A percentile compares a stretch with the other conserved stretches of the same genome.
phyloP scores from a whole-genome alignment of 305 asterid species.

The Rubia tinctorum region DNA sequence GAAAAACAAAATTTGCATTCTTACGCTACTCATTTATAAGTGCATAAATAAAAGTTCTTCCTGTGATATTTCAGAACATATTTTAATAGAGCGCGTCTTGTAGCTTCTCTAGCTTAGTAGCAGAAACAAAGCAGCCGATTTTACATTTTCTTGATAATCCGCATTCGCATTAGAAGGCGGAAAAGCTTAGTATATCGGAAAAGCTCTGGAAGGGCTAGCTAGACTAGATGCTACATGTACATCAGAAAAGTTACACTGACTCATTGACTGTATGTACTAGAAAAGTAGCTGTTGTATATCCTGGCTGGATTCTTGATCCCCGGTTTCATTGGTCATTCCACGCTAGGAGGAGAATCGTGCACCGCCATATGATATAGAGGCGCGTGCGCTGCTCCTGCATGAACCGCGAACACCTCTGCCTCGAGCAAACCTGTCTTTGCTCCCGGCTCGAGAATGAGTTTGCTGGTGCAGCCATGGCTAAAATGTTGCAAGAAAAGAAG shows the following conservation, averaged over 20 bases:
- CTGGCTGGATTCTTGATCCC: no score
- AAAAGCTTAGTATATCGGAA: neutral
- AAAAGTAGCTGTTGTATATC: neutral
- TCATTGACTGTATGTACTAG: neutral
- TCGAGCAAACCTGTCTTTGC: slow-evolving; percentile 29
- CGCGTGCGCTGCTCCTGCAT: slow-evolving; percentile 74
- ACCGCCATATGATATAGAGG: slow-evolving; percentile 76
- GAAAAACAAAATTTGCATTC: neutral
- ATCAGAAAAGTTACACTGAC: neutral
- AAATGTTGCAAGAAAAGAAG: neutral
- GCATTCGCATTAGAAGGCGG: neutral
- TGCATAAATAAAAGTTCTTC: neutral
- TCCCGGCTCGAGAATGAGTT: slow-evolving; percentile 10
- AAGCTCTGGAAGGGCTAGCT: neutral
- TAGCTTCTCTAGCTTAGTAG: neutral
- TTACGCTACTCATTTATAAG: slow-evolving; percentile 17
- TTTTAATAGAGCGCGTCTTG: neutral
- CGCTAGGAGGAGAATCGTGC: slow-evolving; percentile 54
- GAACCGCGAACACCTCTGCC: slow-evolving; percentile 56
- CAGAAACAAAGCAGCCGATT: neutral
- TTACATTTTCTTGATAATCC: neutral
- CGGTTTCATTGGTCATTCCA: slow-evolving; percentile 29
- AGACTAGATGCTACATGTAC: neutral
- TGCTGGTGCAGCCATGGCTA: slow-evolving; percentile 11
- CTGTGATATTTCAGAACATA: slow-evolving; percentile 1